Evolutionary conservation across 1,139 yeast species (phyloP).

Genomic region (Kodamaea sp.): DNA sequence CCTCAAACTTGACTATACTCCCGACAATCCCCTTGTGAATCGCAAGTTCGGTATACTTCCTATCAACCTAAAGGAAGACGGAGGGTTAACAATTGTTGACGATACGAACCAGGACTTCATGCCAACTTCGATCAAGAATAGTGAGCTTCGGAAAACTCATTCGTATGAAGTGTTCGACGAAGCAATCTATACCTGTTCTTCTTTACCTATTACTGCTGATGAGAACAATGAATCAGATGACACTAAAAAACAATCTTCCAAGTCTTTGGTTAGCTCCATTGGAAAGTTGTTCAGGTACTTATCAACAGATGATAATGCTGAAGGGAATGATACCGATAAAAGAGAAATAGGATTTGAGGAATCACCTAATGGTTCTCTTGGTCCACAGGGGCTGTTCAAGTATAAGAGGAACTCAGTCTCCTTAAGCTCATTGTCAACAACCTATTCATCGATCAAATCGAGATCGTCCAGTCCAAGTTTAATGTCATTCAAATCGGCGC

Average conservation of each 20-base stretch:
- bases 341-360: constrained; percentile 8
- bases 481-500: constrained; percentile 43
- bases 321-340: constrained; percentile 3
- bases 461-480: constrained; percentile 48
- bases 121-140: constrained; percentile 23
- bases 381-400: no score
- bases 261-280: constrained; percentile 37
- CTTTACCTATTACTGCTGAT: constrained; percentile 26
- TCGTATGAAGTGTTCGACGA: constrained; percentile 79
- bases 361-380: constrained; percentile 1
- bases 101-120: constrained; percentile 13
- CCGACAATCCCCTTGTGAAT: constrained; percentile 55
- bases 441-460: constrained; percentile 33
- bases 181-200: constrained; percentile 62
- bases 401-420: constrained; percentile 36
- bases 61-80: constrained; percentile 33
- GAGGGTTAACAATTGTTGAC: constrained; percentile 17
- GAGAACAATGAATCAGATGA: constrained; percentile 5
- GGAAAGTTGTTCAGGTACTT: constrained; percentile 41
- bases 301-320: constrained; percentile 31
- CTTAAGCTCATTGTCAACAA: constrained; percentile 40
- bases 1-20: constrained; percentile 29
- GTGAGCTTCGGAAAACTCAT: constrained; percentile 50
- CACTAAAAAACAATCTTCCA: constrained; percentile 14
- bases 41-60: constrained; percentile 50